phyloP scores from a whole-genome alignment of 2,329 filamentous ascomycete species.

The Westerdykella aurantiaca region DNA sequence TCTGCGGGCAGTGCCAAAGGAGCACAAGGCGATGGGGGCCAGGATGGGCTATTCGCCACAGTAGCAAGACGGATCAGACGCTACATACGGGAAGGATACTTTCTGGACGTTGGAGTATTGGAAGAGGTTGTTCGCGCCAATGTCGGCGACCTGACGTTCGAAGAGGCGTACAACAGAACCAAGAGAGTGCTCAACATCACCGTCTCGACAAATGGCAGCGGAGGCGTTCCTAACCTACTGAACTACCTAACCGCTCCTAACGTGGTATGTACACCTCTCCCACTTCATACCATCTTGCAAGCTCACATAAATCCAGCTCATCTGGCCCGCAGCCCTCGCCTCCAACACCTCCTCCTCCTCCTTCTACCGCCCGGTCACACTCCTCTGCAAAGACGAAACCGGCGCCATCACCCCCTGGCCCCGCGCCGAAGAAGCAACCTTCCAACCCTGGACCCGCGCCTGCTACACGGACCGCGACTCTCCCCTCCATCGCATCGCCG shows the following conservation, averaged over 20 bases:
- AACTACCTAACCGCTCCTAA: conserved; percentile 93
- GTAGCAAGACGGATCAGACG: conserved; percentile 60
- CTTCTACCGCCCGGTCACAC: conserved; percentile 59
- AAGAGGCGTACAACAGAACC: conserved; percentile 81
- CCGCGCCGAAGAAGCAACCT: conserved; percentile 54
- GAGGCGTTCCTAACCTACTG: conserved; percentile 74
- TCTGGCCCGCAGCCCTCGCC: conserved; percentile 72
- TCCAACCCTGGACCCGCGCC: conserved; percentile 60
- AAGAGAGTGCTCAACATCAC: conserved; percentile 90
- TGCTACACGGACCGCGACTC: conserved; percentile 62
- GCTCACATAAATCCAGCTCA: conserved; percentile 50
- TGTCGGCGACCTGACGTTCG: conserved; percentile 84
- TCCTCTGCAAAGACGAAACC: conserved; percentile 72
- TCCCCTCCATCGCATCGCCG: conserved; percentile 65
- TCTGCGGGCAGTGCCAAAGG: conserved; percentile 20
- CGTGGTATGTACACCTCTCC: conserved; percentile 57
- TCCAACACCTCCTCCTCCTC: conserved; percentile 66
- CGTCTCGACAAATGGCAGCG: conserved; percentile 67
- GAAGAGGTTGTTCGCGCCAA: conserved; percentile 81
- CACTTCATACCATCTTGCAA: not conserved
- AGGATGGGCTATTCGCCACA: conserved; percentile 47
- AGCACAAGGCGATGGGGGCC: conserved; percentile 12
- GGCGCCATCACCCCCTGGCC: conserved; percentile 72
- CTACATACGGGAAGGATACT: conserved; percentile 71
- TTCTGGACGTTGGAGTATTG: conserved; percentile 74